Evolutionary conservation across 2,329 filamentous ascomycete species (phyloP), one percentile per base, ranked within the genome.

Genomic region (Colletotrichum ledebouriae): DNA sequence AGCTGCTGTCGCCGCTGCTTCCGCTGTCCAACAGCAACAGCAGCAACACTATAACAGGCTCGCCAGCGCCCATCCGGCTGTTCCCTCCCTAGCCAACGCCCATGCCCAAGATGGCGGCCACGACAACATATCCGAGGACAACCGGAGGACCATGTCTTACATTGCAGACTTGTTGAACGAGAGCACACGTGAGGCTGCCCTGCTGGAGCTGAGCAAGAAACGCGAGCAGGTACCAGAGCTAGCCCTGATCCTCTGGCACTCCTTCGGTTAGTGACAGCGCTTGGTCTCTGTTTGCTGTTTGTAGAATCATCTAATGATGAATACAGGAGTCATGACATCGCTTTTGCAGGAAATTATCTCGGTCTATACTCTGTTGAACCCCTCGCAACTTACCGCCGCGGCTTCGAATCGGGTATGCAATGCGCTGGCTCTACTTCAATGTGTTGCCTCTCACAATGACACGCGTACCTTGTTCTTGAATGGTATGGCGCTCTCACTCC

Each of bases 261-360:
- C 95, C 3, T 98, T 98, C 76, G 96, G 95, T 97, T 88, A 72
- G 89, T 80, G 60, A 15, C 25, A 46, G 44, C 58, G 20, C 15
- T 25, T 52, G 15, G n/a, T 34, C 29, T 39, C n/a, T 29, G 29
- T 42, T 15, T 12, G 10, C 10, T 17, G 20, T 11, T n/a, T 13
- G 50, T 25, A 17, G 9, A 33, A 20, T 9, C n/a, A 46, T 22
- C 63, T 69, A 46, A 67, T 56, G 17, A 2, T 17, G 4, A 42
- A 67, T 72, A 25, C 72, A 97, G 94, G 94, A 75, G 96, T 99
- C 76, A 99, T 99, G 96, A 98, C 96, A 52, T 97, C 94, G 62
- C 86, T 99, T 25, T 87, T 98, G 39, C 95, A 98, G 80, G 96
- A 99, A 82, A 99, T 99, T 78, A 99, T 99, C 77, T 98, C 95